Conservation (phyloP, 768 basidiomycete genomes). For the Scleroderma citrinum region DNA sequence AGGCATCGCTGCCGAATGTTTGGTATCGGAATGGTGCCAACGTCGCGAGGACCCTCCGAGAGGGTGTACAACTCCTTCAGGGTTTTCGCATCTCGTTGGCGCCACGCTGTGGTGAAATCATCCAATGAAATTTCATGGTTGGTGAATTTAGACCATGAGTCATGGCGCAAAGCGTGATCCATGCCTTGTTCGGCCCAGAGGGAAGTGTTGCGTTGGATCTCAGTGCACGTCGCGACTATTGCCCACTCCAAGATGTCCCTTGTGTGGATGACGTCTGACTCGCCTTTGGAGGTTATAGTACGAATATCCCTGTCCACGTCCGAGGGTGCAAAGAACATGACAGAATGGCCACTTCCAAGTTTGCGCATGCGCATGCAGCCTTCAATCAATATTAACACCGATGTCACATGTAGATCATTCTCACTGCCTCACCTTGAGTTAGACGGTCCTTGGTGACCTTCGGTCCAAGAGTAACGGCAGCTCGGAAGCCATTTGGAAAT, state of each 20-base stretch:
- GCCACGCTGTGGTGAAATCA: not conserved
- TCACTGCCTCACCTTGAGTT: constrained; percentile 21
- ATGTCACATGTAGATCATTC: constrained; percentile 42
- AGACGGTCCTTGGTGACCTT: not conserved
- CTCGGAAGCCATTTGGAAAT: not conserved
- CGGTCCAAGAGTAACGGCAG: not conserved
- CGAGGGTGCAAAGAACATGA: constrained; percentile 38
- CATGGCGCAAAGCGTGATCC: not conserved
- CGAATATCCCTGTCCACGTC: constrained; percentile 33
- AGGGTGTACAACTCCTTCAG: not conserved
- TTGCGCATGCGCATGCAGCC: constrained; percentile 46
- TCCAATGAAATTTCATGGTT: not conserved
- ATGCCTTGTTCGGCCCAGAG: constrained; percentile 36
- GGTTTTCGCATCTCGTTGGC: not conserved
- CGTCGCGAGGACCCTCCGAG: not conserved
- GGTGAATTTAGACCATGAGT: not conserved
- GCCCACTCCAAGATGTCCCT: constrained; percentile 34
- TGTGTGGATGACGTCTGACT: constrained; percentile 5
- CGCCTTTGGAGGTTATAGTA: constrained; percentile 6
- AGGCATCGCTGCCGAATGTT: not conserved
- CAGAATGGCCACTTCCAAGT: constrained; percentile 37
- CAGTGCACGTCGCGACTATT: constrained; percentile 34
- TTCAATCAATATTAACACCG: constrained; percentile 8
- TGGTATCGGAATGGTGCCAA: not conserved
- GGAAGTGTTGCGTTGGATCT: constrained; percentile 30